phyloP scores from a whole-genome alignment of 306 rosid species.

The Corylus heterophylla region DNA sequence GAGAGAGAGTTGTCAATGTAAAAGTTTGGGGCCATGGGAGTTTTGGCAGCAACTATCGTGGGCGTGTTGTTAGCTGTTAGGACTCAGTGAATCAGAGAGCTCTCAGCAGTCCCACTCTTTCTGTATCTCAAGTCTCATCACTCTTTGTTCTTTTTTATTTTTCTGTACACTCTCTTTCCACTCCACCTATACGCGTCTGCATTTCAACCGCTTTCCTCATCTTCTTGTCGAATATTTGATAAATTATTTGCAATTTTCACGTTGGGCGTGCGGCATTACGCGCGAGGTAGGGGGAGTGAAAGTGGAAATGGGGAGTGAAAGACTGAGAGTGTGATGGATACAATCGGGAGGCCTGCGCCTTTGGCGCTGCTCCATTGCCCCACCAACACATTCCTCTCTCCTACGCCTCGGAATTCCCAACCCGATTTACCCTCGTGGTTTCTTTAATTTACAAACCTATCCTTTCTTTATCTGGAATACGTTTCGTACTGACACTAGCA shows the following conservation, averaged over 20 bases:
- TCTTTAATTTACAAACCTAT: conserved; percentile 7
- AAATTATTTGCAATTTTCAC: no score
- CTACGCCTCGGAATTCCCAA: neutral
- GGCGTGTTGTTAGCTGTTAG: conserved; percentile 59
- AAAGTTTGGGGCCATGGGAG: conserved; percentile 22
- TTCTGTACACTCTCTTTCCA: conserved; percentile 12
- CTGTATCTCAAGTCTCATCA: conserved; percentile 60
- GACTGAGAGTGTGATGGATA: conserved; percentile 7
- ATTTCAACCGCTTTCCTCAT: neutral
- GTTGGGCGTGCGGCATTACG: neutral
- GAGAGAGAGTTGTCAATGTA: conserved; percentile 14
- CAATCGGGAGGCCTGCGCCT: conserved; percentile 47
- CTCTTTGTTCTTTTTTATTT: conserved; percentile 19
- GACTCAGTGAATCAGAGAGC: conserved; percentile 43
- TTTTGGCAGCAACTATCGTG: conserved; percentile 50
- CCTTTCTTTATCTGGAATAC: neutral
- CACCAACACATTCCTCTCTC: conserved; percentile 26
- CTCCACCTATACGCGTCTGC: neutral
- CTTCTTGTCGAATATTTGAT: neutral
- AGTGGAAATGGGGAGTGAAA: neutral
- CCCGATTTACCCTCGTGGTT: neutral
- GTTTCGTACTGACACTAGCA: conserved; percentile 18
- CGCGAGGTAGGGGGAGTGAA: conserved; percentile 23
- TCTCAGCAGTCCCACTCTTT: conserved; percentile 25
- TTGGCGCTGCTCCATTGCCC: conserved; percentile 52